Percentiles rank a stretch among this genome's conserved stretches.
phyloP scores from a whole-genome alignment of 371 early-diverging fungal genomes.

The Mortierella sp. region DNA sequence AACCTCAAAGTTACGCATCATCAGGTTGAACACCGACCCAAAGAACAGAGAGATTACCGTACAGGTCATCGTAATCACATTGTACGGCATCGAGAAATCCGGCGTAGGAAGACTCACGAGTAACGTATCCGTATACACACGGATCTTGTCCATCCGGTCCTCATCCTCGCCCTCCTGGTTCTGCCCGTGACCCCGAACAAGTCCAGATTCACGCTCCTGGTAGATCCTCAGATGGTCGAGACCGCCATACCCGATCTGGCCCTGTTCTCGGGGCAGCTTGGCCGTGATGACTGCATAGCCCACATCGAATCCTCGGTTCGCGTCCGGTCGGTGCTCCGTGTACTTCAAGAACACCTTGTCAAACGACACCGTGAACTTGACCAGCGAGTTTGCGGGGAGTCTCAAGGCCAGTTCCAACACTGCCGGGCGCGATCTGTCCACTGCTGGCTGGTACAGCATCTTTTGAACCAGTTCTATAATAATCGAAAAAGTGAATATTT shows the following conservation, averaged over 20 bases:
- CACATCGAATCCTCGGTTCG: conserved; percentile 95
- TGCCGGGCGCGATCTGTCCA: conserved; percentile 86
- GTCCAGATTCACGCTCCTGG: conserved; percentile 39
- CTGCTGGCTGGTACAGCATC: conserved; percentile 78
- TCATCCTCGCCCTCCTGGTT: neutral
- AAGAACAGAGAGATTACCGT: conserved; percentile 96
- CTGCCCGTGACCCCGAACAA: conserved; percentile 16
- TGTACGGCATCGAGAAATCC: conserved; percentile 99
- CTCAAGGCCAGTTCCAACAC: conserved; percentile 80
- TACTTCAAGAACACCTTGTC: conserved; percentile 93
- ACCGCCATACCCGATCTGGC: conserved; percentile 44
- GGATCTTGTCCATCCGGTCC: conserved; percentile 48
- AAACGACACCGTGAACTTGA: conserved; percentile 80
- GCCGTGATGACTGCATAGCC: conserved; percentile 69
- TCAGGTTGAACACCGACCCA: conserved; percentile 91
- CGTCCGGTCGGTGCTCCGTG: conserved; percentile 97
- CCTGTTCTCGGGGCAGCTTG: conserved; percentile 34
- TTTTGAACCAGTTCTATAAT: conserved; percentile 61
- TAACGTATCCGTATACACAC: conserved; percentile 87
- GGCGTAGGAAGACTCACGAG: conserved; percentile 93
- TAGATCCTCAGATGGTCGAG: conserved; percentile 44
- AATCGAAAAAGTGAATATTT: neutral
- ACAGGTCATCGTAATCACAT: conserved; percentile 96
- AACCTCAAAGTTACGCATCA: conserved; percentile 75
- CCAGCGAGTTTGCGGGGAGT: conserved; percentile 77